phyloP scores from a whole-genome alignment of 2,329 filamentous ascomycete genomes.

The Fusarium anthophilum region DNA sequence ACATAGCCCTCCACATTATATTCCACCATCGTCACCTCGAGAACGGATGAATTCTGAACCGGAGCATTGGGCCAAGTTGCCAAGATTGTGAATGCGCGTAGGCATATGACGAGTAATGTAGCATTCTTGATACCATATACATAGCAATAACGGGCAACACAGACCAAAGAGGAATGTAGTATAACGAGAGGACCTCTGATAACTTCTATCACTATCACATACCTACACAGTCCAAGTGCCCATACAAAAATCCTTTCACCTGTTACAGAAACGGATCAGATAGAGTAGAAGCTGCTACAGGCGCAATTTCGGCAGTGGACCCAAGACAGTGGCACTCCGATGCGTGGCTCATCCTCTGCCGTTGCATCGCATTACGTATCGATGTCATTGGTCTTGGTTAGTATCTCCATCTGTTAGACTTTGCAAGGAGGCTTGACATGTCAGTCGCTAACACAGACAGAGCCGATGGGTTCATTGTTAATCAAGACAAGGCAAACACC shows the following conservation, averaged over 20 bases:
- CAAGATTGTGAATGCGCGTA: neutral
- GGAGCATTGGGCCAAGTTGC: constrained; percentile 1
- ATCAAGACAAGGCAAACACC: neutral
- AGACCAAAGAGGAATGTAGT: neutral
- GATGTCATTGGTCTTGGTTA: neutral
- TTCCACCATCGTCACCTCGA: neutral
- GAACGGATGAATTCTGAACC: constrained; percentile 25
- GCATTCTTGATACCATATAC: neutral
- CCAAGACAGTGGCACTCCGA: constrained; percentile 16
- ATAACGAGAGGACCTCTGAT: neutral
- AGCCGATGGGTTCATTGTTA: neutral
- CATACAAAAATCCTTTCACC: neutral
- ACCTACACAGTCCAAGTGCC: neutral
- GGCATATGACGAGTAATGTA: neutral
- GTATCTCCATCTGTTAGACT: constrained; percentile 5
- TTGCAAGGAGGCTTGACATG: constrained; percentile 6
- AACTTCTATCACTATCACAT: neutral
- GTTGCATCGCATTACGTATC: constrained; percentile 26
- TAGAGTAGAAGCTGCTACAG: constrained; percentile 32
- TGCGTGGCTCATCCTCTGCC: neutral
- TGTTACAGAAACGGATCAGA: constrained; percentile 32
- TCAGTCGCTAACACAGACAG: neutral
- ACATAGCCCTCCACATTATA: neutral
- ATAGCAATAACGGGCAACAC: neutral
- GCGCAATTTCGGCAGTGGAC: constrained; percentile 37